A percentile compares a stretch with the other conserved stretches of the same genome.
phyloP scores from a whole-genome alignment of 305 asterid species.

The Fraxinus sp. region DNA sequence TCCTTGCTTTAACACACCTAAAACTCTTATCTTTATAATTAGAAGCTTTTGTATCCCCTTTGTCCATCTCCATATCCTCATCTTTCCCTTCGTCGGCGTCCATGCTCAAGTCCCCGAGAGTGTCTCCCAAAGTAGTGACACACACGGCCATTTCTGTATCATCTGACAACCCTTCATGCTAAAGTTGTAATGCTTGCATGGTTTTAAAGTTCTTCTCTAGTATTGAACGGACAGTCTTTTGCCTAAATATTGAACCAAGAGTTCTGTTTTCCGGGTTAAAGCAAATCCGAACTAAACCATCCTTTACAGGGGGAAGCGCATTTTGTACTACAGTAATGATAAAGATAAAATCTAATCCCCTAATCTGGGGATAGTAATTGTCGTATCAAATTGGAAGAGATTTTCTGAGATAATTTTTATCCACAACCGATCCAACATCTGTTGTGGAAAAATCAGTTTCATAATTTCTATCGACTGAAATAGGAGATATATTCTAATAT shows the following conservation, averaged over 20 bases:
- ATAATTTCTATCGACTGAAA: background rate
- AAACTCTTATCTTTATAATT: conserved; percentile 68
- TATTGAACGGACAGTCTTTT: conserved; percentile 55
- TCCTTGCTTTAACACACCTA: conserved; percentile 63
- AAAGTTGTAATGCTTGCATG: conserved; percentile 65
- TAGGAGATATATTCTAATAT: background rate
- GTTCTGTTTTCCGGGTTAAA: conserved; percentile 86
- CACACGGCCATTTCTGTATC: conserved; percentile 52
- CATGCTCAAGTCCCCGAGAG: conserved; percentile 66
- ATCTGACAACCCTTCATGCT: conserved; percentile 41
- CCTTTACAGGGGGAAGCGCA: conserved; percentile 72
- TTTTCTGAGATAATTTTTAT: background rate
- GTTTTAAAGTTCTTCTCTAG: conserved; percentile 86
- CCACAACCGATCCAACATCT: background rate
- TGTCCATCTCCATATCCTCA: conserved; percentile 72
- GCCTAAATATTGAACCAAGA: conserved; percentile 72
- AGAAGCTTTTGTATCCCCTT: conserved; percentile 45
- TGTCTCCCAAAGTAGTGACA: conserved; percentile 66
- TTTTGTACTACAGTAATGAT: background rate
- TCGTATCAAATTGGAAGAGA: background rate
- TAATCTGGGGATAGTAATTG: background rate
- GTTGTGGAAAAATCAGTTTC: background rate
- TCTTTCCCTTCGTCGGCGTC: conserved; percentile 51
- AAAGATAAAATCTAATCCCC: background rate
- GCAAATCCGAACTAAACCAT: conserved; percentile 90